phyloP scores from a whole-genome alignment of 2,329 filamentous ascomycete genomes.

The Mycosphaerella arachidis region DNA sequence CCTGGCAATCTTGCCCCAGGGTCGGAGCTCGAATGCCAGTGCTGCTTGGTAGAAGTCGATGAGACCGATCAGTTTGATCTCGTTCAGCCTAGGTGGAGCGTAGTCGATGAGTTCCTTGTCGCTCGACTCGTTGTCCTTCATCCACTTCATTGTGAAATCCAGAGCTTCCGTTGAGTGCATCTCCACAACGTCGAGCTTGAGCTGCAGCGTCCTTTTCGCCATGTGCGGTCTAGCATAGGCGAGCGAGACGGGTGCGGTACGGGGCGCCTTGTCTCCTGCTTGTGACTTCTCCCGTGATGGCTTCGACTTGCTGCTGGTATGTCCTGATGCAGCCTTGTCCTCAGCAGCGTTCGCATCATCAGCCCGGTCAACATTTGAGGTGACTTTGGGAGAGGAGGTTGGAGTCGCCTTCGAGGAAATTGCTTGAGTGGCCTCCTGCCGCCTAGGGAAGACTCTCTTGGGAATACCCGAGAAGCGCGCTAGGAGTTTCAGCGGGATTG shows the following conservation, averaged over 20 bases:
- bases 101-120: slow-evolving; percentile 8
- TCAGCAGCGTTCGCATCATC: background rate
- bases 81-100: slow-evolving; percentile 4
- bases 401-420: background rate
- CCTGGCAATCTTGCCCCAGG: slow-evolving; percentile 6
- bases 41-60: slow-evolving; percentile 19
- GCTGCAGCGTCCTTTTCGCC: slow-evolving; percentile 1
- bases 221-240: background rate
- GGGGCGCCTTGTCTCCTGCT: background rate
- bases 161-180: slow-evolving; percentile 10
- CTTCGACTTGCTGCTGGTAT: background rate
- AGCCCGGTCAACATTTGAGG: background rate
- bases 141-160: slow-evolving; percentile 16
- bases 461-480: slow-evolving; percentile 12
- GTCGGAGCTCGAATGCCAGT: slow-evolving; percentile 15
- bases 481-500: slow-evolving; percentile 8
- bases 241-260: background rate
- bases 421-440: background rate
- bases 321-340: background rate
- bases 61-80: slow-evolving; percentile 6
- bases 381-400: background rate
- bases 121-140: slow-evolving; percentile 18
- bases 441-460: background rate
- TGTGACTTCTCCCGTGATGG: background rate
- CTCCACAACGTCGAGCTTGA: slow-evolving; percentile 10